Evolutionary conservation across 31 red algal genomes (phyloP).

Genomic region (Endocladia muricata): DNA sequence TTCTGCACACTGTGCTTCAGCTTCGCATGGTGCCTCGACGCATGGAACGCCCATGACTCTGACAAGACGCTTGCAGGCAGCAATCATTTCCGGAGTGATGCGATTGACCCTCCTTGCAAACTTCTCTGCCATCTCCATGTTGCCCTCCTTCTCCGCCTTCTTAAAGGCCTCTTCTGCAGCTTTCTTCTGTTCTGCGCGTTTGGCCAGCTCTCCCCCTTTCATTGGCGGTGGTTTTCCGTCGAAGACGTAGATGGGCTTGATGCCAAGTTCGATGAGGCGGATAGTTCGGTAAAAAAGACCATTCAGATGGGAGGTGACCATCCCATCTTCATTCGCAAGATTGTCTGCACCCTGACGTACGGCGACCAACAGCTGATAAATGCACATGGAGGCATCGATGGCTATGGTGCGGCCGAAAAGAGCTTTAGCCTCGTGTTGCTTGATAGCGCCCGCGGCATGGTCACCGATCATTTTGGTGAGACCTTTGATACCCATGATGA

Average conservation of each 20-base stretch:
- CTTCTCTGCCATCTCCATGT: slow-evolving; percentile 78
- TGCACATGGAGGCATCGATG: slow-evolving; percentile 94
- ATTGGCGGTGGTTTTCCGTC: slow-evolving; percentile 88
- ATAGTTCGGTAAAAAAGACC: slow-evolving; percentile 96
- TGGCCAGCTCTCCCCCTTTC: slow-evolving; percentile 85
- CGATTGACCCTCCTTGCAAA: slow-evolving; percentile 81
- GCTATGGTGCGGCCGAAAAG: slow-evolving; percentile 88
- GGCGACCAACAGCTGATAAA: slow-evolving; percentile 93
- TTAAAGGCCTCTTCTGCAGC: slow-evolving; percentile 62
- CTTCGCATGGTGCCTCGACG: slow-evolving; percentile 92
- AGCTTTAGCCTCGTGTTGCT: slow-evolving; percentile 71
- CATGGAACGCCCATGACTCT: slow-evolving; percentile 85
- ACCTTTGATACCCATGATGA: slow-evolving; percentile 87
- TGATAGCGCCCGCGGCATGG: slow-evolving; percentile 62
- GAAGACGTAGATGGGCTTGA: slow-evolving; percentile 93
- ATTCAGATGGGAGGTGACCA: slow-evolving; percentile 89
- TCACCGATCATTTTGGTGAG: slow-evolving; percentile 91
- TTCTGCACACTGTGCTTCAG: slow-evolving; percentile 95
- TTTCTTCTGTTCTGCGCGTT: slow-evolving; percentile 69
- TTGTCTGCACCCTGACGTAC: slow-evolving; percentile 82
- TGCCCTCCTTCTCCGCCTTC: slow-evolving; percentile 86
- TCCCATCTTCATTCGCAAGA: slow-evolving; percentile 84
- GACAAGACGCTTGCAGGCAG: slow-evolving; percentile 66
- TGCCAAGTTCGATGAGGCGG: slow-evolving; percentile 77
- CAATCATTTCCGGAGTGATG: slow-evolving; percentile 73